Conservation (phyloP, 495 filamentous ascomycete species). For the Penicillium robsamsonii region DNA sequence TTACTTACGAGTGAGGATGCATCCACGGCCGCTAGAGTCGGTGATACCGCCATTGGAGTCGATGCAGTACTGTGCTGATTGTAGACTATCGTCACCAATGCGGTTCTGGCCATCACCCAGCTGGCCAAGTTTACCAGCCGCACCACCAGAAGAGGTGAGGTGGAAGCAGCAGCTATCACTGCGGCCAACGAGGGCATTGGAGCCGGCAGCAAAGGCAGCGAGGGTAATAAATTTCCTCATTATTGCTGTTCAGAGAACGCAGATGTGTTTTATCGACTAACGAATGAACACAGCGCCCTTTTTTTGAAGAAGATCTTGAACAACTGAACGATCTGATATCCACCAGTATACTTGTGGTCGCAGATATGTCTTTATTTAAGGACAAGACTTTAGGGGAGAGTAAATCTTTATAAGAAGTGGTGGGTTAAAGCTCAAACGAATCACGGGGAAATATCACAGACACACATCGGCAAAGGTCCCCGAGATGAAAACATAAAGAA, state of each 20-base stretch:
- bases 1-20: constrained; percentile 54
- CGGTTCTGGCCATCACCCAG: constrained; percentile 55
- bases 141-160: constrained; percentile 45
- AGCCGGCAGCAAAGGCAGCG: constrained; percentile 38
- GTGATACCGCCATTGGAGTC: constrained; percentile 47
- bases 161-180: constrained; percentile 50
- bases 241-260: constrained; percentile 2
- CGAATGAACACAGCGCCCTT: constrained; percentile 11
- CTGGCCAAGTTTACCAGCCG: constrained; percentile 51
- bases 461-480: constrained; percentile 10
- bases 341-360: background rate
- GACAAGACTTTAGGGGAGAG: background rate
- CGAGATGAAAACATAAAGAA: constrained; percentile 12
- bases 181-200: constrained; percentile 42
- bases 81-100: constrained; percentile 42
- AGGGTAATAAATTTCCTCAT: constrained; percentile 40
- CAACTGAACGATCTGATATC: background rate
- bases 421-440: constrained; percentile 14
- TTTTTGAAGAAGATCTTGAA: background rate
- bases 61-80: constrained; percentile 46
- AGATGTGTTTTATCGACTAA: constrained; percentile 7
- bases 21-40: constrained; percentile 54
- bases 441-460: background rate
- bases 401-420: constrained; percentile 21
- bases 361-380: background rate